These are phyloP conservation scores for Paracoccidioides brasiliensis DNA, from an alignment of 2,329 filamentous ascomycete genomes.

Conservation along the genomic window DNA sequence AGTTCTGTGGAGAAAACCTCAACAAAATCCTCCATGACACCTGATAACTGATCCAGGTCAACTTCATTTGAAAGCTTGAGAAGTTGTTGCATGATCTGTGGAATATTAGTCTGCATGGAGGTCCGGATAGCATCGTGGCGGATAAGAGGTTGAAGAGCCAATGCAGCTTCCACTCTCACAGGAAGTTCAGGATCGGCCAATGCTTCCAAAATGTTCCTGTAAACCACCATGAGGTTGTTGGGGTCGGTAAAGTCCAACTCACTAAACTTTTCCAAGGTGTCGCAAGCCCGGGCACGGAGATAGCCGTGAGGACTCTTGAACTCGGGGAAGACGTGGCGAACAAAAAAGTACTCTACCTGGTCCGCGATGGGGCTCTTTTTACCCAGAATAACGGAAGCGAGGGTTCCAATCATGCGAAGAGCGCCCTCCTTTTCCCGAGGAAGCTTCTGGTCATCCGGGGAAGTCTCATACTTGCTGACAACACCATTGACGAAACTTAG, in stretches of 20 bases:
- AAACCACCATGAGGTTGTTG: slow-evolving; percentile 90
- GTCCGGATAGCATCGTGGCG: slow-evolving; percentile 85
- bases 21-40: slow-evolving; percentile 99
- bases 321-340: slow-evolving; percentile 95
- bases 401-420: slow-evolving; percentile 88
- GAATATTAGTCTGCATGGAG: slow-evolving; percentile 95
- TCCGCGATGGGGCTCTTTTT: slow-evolving; percentile 98
- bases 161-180: slow-evolving; percentile 82
- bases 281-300: slow-evolving; percentile 85
- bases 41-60: slow-evolving; percentile 90
- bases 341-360: slow-evolving; percentile 96
- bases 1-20: slow-evolving; percentile 96
- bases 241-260: slow-evolving; percentile 92
- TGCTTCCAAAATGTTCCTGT: slow-evolving; percentile 89
- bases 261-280: slow-evolving; percentile 96
- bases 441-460: slow-evolving; percentile 79
- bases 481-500: slow-evolving; percentile 90
- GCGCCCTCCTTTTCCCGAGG: slow-evolving; percentile 94
- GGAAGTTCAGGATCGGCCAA: slow-evolving; percentile 92
- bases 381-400: slow-evolving; percentile 84
- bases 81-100: slow-evolving; percentile 98
- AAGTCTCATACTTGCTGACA: slow-evolving; percentile 80
- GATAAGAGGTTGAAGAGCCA: slow-evolving; percentile 90
- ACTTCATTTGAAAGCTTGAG: slow-evolving; percentile 95
- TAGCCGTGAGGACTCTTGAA: slow-evolving; percentile 88